Conservation (phyloP, 2,329 filamentous ascomycete species). For the Colletotrichum liriopes region DNA sequence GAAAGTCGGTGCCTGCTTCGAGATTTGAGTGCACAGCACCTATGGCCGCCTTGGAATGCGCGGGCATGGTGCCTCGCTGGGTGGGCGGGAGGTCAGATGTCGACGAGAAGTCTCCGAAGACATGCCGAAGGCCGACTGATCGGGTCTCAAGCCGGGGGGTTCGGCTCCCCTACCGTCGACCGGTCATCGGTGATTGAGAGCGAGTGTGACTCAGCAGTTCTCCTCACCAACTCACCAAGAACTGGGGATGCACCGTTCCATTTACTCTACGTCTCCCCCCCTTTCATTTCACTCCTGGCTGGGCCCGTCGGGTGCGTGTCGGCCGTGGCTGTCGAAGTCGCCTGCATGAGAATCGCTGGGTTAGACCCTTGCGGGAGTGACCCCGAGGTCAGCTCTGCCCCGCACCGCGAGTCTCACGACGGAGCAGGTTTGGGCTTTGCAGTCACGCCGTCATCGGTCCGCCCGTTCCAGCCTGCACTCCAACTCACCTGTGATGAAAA, state of each 20-base stretch:
- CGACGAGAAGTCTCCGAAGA: constrained; percentile 44
- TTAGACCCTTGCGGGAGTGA: constrained; percentile 16
- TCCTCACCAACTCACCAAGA: background rate
- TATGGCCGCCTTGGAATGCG: background rate
- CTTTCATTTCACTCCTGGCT: background rate
- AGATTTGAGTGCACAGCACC: background rate
- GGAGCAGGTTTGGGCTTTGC: background rate
- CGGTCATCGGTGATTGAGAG: background rate
- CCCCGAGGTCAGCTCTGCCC: constrained; percentile 14
- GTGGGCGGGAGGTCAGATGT: background rate
- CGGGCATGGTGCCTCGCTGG: constrained; percentile 1
- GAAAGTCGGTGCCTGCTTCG: background rate
- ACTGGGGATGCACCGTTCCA: background rate
- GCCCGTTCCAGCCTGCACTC: background rate
- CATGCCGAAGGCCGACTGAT: constrained; percentile 22
- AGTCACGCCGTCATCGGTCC: background rate
- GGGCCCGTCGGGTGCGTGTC: no score
- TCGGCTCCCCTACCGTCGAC: constrained; percentile 5
- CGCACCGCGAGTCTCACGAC: constrained; percentile 7
- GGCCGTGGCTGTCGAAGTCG: background rate
- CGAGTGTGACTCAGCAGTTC: constrained; percentile 16
- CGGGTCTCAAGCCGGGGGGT: constrained; percentile 2
- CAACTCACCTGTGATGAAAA: background rate
- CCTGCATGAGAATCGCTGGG: constrained; percentile 9
- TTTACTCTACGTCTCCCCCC: no score